phyloP scores from a whole-genome alignment of 306 rosid species.

The Rubus parviflorus region DNA sequence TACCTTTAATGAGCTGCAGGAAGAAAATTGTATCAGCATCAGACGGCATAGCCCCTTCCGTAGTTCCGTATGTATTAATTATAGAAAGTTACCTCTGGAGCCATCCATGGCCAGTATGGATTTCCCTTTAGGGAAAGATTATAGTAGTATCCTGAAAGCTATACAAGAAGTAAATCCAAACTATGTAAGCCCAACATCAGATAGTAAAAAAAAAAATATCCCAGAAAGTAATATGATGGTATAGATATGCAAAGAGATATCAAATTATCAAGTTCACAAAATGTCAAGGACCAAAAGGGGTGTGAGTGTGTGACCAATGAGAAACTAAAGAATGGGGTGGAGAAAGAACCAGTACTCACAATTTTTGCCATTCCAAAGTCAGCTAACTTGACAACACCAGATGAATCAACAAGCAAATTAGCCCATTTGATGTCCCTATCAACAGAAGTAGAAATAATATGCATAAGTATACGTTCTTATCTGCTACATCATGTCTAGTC shows the following conservation, averaged over 20 bases:
- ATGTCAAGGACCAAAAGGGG: slow-evolving; percentile 9
- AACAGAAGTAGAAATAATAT: not conserved
- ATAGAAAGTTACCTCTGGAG: slow-evolving; percentile 81
- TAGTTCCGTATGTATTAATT: slow-evolving; percentile 1
- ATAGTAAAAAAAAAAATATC: no score
- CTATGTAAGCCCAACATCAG: not conserved
- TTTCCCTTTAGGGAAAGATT: slow-evolving; percentile 91
- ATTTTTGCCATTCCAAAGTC: slow-evolving; percentile 99
- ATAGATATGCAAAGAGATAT: not conserved
- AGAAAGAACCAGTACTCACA: slow-evolving; percentile 49
- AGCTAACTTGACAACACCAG: slow-evolving; percentile 93
- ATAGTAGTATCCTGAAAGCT: slow-evolving; percentile 85
- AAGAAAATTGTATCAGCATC: slow-evolving; percentile 28
- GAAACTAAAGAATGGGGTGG: slow-evolving; percentile 13
- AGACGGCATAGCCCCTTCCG: not conserved
- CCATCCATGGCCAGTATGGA: slow-evolving; percentile 99
- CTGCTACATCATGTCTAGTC: not conserved
- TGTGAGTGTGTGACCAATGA: not conserved
- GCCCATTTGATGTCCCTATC: slow-evolving; percentile 96
- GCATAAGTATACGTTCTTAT: not conserved
- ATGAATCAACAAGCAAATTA: slow-evolving; percentile 91
- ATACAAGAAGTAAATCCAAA: slow-evolving; percentile 37
- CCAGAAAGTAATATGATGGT: slow-evolving; percentile 9
- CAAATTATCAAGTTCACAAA: not conserved
- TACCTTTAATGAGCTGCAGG: slow-evolving; percentile 74